Evolutionary conservation across 2,329 filamentous ascomycete species (phyloP), one percentile per base, ranked within the genome.

Genomic region (Cryphonectria nitschkei): DNA sequence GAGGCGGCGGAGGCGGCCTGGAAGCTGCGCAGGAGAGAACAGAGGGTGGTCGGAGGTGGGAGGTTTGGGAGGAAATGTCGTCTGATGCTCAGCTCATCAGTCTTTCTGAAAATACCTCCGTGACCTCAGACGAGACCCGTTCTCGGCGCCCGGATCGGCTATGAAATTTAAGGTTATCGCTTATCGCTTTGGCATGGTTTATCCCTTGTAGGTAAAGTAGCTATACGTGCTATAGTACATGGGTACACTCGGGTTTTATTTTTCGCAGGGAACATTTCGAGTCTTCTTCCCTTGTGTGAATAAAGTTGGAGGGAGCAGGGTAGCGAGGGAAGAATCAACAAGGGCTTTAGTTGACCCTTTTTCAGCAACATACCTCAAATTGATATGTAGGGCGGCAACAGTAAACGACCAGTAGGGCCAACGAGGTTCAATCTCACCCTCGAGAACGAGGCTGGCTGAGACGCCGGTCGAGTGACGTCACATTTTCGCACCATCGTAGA

Each of bases 81-180:
- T 72, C 43, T 41, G 68, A 72, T 72, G 52, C 70, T 71, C 63
- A 65, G 52, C 34, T 60, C 61, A 65, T 69, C 63, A 61, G 22
- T 14, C 54, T 34, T 34, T 50, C 41, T 52, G 68, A 70, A 72
- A 72, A 68, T 72, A 67, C 66, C 61, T 68, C 70, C 66, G 68
- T 64, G 56, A 56, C 37, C 56, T 67, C 61, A 56, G 41, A 46
- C 54, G 39, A 50, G 65, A 58, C 29, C 69, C 70, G 63, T 41
- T 70, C 50, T 70, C 70, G 67, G 76, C 67, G 66, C 77, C 69
- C 29, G 65, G 29, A n/a, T 67, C 68, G 63, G 69, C 71, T 64
- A 67, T 78, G 43, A 58, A 52, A 43, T 69, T 71, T 70, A 72
- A 72, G 70, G 68, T 72, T 72, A 72, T 72, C 70, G 22, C 61